phyloP scores from a whole-genome alignment of 225 moss, liverwort and hornwort genomes.

The Polytrichum formosum region DNA sequence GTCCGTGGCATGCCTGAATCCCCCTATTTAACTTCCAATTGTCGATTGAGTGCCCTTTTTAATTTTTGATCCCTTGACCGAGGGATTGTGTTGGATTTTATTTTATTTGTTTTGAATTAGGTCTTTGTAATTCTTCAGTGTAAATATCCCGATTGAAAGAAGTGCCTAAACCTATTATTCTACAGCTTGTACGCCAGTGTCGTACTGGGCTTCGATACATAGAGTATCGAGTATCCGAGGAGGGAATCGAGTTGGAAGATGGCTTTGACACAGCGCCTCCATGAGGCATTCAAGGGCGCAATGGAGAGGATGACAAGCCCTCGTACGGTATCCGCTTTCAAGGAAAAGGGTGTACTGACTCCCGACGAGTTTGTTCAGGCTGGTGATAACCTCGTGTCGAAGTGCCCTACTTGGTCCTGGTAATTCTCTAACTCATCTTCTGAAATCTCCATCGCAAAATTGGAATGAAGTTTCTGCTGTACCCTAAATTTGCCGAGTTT shows the following conservation, averaged over 20 bases:
- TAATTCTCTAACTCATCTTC: constrained; percentile 25
- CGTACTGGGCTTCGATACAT: too few species aligned
- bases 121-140: too few species aligned
- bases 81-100: too few species aligned
- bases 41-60: too few species aligned
- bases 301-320: constrained; percentile 96
- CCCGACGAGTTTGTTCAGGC: constrained; percentile 96
- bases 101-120: too few species aligned
- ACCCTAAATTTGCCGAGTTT: too few species aligned
- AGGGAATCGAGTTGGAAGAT: constrained; percentile 19
- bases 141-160: too few species aligned
- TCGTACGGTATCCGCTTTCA: constrained; percentile 96
- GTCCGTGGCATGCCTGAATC: too few species aligned
- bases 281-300: constrained; percentile 96
- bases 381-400: constrained; percentile 95
- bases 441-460: not conserved
- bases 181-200: too few species aligned
- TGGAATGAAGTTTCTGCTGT: not conserved
- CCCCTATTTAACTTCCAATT: too few species aligned
- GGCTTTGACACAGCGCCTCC: constrained; percentile 89
- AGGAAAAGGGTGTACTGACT: constrained; percentile 96
- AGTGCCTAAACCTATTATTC: too few species aligned
- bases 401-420: constrained; percentile 99
- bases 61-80: too few species aligned
- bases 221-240: not conserved